Base-by-base conservation (phyloP, 768 basidiomycete genomes). In the Boletus rubescentipes region DNA sequence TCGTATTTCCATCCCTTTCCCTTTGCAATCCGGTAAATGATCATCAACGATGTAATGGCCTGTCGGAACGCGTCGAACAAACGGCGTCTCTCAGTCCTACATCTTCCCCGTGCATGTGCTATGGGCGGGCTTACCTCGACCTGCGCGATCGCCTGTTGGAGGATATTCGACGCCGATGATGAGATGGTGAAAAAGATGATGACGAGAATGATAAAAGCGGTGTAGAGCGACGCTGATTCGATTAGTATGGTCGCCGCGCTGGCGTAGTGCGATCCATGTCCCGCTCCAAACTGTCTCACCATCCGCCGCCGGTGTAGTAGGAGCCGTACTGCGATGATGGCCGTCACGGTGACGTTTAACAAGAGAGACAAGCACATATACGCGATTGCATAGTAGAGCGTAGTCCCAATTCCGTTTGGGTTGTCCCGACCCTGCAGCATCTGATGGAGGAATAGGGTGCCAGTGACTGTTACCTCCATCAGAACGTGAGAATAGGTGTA, bases 211-310 rank as follows among this genome's bases (percentile, higher is more conserved):
- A 64, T 29, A 45, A 53, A 63, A 0, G 15, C 5, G 0, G 59
- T 51, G 36, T 61, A 64, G 9, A 63, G 34, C 16, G 62, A 64
- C 3, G 62, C 62, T 1, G 62, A 63, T 36, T 63, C 62, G 41
- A 63, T 43, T 31, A 63, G 14, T 29, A 63, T 46, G 31, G 62
- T 30, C 15, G 50, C 53, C 8, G 40, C 44, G 18, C 53, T 52
- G 4, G 44, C 32, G 2, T 63, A 63, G 14, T 48, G 23, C 3
- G 53, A 46, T 29, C 62, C 62, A 5, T 64, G 45, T 9, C 62
- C 51, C 0, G 30, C 45, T 3, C 62, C 62, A 48, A 63, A 61
- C 15, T 44, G 34, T 37, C 16, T 47, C 15, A 54, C n/a, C 42
- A 51, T 31, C 38, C 45, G 51, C 32, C 46, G 55, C 45, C 62